Evolutionary conservation across 345 rosid species (phyloP).

Genomic region (Pseudoturritis turrita): DNA sequence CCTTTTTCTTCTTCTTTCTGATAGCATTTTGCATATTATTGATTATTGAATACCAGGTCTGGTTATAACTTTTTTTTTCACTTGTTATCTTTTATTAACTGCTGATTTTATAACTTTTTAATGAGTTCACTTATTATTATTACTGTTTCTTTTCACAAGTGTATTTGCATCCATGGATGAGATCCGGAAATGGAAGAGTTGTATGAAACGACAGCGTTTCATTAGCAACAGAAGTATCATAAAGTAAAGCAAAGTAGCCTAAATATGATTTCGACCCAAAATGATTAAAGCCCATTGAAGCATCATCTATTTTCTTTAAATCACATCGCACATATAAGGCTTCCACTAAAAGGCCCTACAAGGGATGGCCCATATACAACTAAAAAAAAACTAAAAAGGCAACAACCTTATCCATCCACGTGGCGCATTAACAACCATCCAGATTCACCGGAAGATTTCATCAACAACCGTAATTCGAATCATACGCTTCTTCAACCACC

Average conservation of each 20-base stretch:
- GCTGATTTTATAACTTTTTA: not conserved
- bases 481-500: constrained; percentile 29
- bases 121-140: not conserved
- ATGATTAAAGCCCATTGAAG: not conserved
- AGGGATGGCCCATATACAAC: constrained; percentile 52
- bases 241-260: too few relatives aligned
- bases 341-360: constrained; percentile 38
- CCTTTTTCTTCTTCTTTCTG: too few relatives aligned
- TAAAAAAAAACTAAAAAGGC: not conserved
- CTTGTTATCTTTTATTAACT: too few relatives aligned
- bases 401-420: not conserved
- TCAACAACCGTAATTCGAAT: constrained; percentile 42
- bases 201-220: too few relatives aligned
- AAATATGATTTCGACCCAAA: not conserved
- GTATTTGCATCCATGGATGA: too few relatives aligned
- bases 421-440: not conserved
- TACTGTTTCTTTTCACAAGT: too few relatives aligned
- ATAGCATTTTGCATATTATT: not conserved
- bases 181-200: too few relatives aligned
- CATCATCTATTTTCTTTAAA: not conserved
- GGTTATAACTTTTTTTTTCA: too few relatives aligned
- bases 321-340: constrained; percentile 74
- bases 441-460: not conserved
- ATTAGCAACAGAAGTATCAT: too few relatives aligned
- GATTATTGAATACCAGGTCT: not conserved